These are phyloP conservation scores for Hypericum perforatum DNA, from an alignment of 345 rosid species.

Conservation along the genomic window DNA sequence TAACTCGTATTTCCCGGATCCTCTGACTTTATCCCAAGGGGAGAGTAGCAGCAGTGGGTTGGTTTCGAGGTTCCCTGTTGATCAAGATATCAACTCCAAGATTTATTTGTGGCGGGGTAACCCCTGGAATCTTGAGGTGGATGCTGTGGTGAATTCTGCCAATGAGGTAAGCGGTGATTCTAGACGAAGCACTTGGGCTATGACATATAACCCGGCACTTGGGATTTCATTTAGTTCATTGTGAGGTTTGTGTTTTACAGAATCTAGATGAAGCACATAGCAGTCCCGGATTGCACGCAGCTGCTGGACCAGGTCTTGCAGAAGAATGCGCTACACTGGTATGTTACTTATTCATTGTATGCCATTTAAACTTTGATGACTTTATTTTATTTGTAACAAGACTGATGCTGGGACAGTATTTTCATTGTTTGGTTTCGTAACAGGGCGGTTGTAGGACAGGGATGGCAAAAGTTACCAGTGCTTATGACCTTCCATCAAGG, in stretches of 20 bases:
- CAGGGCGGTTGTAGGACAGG: conserved; percentile 99
- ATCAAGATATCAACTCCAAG: conserved; percentile 71
- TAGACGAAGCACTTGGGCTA: background rate
- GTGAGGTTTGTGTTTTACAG: conserved; percentile 35
- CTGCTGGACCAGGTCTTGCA: conserved; percentile 95
- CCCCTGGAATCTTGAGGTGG: conserved; percentile 97
- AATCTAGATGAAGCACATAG: conserved; percentile 86
- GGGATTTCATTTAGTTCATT: background rate
- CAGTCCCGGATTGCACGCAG: conserved; percentile 86
- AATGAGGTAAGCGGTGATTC: conserved; percentile 56
- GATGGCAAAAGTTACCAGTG: conserved; percentile 90
- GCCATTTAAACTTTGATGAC: too few relatives aligned
- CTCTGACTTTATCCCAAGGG: conserved; percentile 46
- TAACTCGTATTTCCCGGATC: conserved; percentile 61
- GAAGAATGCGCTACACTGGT: conserved; percentile 92
- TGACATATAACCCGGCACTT: background rate
- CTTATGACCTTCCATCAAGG: conserved; percentile 97
- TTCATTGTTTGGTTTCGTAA: conserved; percentile 15
- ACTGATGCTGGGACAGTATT: too few relatives aligned
- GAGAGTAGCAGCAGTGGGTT: conserved; percentile 46
- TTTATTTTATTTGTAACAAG: too few relatives aligned
- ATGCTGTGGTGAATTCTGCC: conserved; percentile 94
- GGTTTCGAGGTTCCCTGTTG: conserved; percentile 75
- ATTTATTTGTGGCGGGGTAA: conserved; percentile 89
- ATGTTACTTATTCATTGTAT: conserved; percentile 4